These are phyloP conservation scores for Penicillium griseofulvum DNA, from an alignment of 2,329 filamentous ascomycete genomes.

Conservation along the genomic window DNA sequence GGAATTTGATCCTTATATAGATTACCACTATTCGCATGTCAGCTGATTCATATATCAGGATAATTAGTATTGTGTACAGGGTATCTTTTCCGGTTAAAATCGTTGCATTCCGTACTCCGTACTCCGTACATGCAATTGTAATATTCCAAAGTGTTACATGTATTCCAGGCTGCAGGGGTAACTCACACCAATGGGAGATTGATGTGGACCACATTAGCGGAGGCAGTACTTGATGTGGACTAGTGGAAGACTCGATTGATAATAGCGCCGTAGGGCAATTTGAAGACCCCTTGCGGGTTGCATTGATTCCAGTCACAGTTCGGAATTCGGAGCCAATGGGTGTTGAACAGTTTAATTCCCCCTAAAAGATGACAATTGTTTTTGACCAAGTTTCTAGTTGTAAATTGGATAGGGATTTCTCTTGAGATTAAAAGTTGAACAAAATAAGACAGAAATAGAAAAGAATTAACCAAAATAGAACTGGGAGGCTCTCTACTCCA, in stretches of 20 bases:
- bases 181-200: not conserved
- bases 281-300: conserved; percentile 1
- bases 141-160: not conserved
- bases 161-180: not conserved
- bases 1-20: no score
- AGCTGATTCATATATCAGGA: not conserved
- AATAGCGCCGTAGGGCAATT: not conserved
- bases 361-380: not conserved
- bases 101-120: no score
- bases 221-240: not conserved
- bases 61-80: not conserved
- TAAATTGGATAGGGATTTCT: no score
- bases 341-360: not conserved
- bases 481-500: not conserved
- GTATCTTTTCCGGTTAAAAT: not conserved
- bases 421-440: no score
- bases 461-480: conserved; percentile 1
- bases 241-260: not conserved
- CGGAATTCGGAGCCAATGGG: not conserved
- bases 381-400: no score
- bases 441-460: not conserved
- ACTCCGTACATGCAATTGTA: not conserved
- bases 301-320: not conserved
- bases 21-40: not conserved
- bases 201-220: not conserved